Base-by-base conservation (phyloP, 371 early-diverging fungal species). In the Lichtheimia ramosa region DNA sequence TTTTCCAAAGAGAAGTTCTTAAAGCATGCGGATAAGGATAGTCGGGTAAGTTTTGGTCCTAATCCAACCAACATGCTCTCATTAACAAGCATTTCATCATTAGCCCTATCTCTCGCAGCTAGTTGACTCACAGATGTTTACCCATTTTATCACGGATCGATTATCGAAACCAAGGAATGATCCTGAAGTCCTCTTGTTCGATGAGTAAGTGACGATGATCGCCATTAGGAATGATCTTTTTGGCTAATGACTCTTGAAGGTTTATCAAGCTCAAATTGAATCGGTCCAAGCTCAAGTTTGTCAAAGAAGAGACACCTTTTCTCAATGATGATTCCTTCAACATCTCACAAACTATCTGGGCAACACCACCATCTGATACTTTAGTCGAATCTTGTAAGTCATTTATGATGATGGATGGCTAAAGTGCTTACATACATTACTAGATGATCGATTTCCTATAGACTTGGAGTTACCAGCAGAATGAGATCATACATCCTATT, bases 231-330 rank as follows among this genome's bases (percentile, higher is more conserved):
- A 46, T 18, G 1, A 14, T 34, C n/a, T n/a, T n/a, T n/a, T 34
- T 34, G 46, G 46, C 46, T 46, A 46, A n/a, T 46, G 7, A 46
- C 2, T n/a, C 16, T n/a, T 21, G 16, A 46, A 46, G 92, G 59
- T 81, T 83, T 48, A 90, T 93, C 68, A 92, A 90, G 61, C 82
- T 88, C 16, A 93, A 93, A 64, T 67, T 89, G 43, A 93, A 93
- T 59, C 73, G 92, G 52, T 90, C 90, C 14, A 85, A 85, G 51
- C 77, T 93, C 42, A 83, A 86, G 41, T 71, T 92, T 55, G 83
- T 83, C 14, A 93, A 92, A 55, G 92, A 91, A 59, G 82, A 87
- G 14, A 93, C 93, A 14, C 90, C 88, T 14, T 93, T 93, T 59
- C 63, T 93, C 48, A 82, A 87, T 46, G 86, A 80, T 55, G 67